Evolutionary conservation across 2,329 filamentous ascomycete species (phyloP).

Genomic region (Beauveria australis): DNA sequence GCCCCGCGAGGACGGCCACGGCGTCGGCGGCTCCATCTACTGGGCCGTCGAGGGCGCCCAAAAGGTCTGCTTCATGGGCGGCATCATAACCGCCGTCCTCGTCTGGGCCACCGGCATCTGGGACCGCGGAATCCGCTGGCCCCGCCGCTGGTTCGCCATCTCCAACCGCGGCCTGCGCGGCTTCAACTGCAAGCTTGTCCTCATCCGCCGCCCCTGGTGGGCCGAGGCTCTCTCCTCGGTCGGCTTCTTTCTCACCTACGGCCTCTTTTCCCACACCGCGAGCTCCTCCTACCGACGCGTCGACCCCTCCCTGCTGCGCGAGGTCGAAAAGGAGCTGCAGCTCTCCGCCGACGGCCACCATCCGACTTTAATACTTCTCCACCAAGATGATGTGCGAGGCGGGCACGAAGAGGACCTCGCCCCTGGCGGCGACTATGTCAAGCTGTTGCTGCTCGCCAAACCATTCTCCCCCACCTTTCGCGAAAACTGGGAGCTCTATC

Average conservation of each 20-base stretch:
- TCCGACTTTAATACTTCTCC: conserved; percentile 33
- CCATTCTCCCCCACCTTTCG: conserved; percentile 91
- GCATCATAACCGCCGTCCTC: conserved; percentile 75
- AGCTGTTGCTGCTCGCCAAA: conserved; percentile 83
- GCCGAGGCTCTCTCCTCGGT: conserved; percentile 65
- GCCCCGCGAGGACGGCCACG: conserved; percentile 89
- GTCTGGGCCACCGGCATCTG: conserved; percentile 95
- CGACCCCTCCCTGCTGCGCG: conserved; percentile 53
- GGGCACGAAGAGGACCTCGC: conserved; percentile 86
- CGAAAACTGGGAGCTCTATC: conserved; percentile 94
- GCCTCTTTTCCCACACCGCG: conserved; percentile 57
- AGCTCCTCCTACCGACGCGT: conserved; percentile 70
- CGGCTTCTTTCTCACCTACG: conserved; percentile 71
- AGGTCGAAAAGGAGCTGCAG: conserved; percentile 52
- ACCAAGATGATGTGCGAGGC: conserved; percentile 51
- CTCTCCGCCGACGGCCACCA: conserved; percentile 33
- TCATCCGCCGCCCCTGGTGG: conserved; percentile 77
- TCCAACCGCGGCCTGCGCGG: conserved; percentile 82
- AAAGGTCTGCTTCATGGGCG: conserved; percentile 86
- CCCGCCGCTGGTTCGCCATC: conserved; percentile 78
- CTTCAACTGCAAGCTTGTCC: conserved; percentile 94
- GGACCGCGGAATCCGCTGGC: conserved; percentile 92
- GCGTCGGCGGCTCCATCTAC: conserved; percentile 88
- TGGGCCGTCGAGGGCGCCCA: conserved; percentile 89
- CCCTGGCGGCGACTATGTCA: conserved; percentile 83